These are phyloP conservation scores for Oryza nivara DNA, from an alignment of 176 grass and related monocot species.

Conservation along the genomic window DNA sequence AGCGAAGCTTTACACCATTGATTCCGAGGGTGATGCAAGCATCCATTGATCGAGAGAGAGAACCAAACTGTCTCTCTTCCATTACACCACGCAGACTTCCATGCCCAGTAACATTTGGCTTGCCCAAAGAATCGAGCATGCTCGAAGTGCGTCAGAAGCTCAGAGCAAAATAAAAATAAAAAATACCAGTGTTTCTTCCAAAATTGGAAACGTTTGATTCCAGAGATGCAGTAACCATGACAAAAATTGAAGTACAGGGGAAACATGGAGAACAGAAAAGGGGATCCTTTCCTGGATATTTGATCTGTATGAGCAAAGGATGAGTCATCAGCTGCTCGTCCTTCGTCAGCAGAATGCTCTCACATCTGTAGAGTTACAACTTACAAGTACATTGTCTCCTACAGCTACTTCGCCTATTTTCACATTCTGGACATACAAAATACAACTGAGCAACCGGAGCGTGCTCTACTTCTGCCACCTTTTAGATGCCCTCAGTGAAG, in stretches of 20 bases:
- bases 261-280: background rate
- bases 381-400: conserved; percentile 12
- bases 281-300: background rate
- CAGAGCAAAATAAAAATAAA: background rate
- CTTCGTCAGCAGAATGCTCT: background rate
- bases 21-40: background rate
- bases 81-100: background rate
- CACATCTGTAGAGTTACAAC: background rate
- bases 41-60: background rate
- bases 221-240: background rate
- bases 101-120: background rate
- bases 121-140: background rate
- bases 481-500: conserved; percentile 46
- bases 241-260: background rate
- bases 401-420: conserved; percentile 24
- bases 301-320: conserved; percentile 3
- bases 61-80: no score
- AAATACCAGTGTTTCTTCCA: background rate
- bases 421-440: conserved; percentile 23
- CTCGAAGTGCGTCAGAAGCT: background rate
- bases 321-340: background rate
- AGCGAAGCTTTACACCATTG: background rate
- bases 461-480: conserved; percentile 54
- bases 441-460: background rate
- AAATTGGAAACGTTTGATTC: background rate